These are phyloP conservation scores for Colletotrichum karsti DNA, from an alignment of 2,329 filamentous ascomycete genomes.

Conservation along the genomic window DNA sequence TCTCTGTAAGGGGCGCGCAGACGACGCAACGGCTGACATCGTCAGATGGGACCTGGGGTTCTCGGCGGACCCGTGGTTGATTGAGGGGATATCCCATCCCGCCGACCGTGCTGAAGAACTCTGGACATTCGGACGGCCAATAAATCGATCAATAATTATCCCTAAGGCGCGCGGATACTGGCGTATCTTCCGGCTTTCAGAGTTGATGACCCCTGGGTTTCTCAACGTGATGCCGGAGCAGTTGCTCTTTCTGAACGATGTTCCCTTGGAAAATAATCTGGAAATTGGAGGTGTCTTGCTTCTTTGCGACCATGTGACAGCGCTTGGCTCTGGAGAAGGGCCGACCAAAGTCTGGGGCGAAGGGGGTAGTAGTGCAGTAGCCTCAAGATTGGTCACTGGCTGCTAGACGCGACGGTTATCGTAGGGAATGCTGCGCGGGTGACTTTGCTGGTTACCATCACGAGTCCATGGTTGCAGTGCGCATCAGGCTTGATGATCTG, in stretches of 20 bases:
- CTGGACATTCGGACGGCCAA: background rate
- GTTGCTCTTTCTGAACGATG: background rate
- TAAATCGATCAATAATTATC: constrained; percentile 1
- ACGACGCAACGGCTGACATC: background rate
- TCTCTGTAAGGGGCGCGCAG: constrained; percentile 12
- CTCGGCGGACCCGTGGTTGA: background rate
- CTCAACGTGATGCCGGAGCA: background rate
- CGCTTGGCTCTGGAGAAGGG: constrained; percentile 24
- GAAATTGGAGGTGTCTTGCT: background rate
- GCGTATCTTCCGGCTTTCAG: background rate
- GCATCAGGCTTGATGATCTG: background rate
- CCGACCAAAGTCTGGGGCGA: constrained; percentile 6
- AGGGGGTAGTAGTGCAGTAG: constrained; percentile 24
- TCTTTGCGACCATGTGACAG: constrained; percentile 9
- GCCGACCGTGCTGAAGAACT: background rate
- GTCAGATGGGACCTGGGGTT: background rate
- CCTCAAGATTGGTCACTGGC: background rate
- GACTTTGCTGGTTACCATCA: background rate
- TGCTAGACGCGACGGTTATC: background rate
- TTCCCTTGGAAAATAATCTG: background rate
- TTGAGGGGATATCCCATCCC: constrained; percentile 3
- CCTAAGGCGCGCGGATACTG: background rate
- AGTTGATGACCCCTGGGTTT: background rate
- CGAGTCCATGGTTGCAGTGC: constrained; percentile 3
- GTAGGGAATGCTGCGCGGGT: background rate